phyloP scores from a whole-genome alignment of 768 basidiomycete species.

The Tricholoma hemisulphureum region DNA sequence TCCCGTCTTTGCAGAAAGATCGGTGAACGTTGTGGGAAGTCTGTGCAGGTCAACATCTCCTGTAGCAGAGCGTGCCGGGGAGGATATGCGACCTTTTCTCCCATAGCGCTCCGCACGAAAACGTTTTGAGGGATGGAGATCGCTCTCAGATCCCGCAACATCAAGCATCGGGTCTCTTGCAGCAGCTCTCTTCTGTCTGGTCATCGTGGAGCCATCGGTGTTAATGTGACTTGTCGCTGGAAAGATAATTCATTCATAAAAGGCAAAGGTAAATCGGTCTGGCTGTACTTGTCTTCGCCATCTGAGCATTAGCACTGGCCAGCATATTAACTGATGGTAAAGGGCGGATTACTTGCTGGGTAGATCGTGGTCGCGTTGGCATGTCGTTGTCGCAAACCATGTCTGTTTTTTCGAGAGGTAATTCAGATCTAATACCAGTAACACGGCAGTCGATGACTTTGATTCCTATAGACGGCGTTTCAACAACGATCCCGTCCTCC shows the following conservation, averaged over 20 bases:
- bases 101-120: constrained; percentile 29
- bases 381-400: neutral
- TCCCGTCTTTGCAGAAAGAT: neutral
- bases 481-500: neutral
- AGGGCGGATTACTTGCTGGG: neutral
- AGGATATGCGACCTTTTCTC: constrained; percentile 33
- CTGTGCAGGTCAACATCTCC: constrained; percentile 31
- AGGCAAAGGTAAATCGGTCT: neutral
- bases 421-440: neutral
- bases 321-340: neutral
- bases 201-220: neutral
- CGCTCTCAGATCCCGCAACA: neutral
- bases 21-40: constrained; percentile 21
- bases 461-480: neutral
- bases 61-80: constrained; percentile 18
- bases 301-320: neutral
- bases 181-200: constrained; percentile 11
- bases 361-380: neutral
- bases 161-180: neutral
- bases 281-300: neutral
- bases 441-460: neutral
- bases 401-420: neutral
- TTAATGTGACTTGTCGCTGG: neutral
- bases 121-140: neutral
- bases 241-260: no score